A percentile compares a stretch with the other conserved stretches of the same genome.
These are phyloP conservation scores for Microbotryomycetes sp. DNA, from an alignment of 1,284 basidiomycete genomes.

Conservation along the genomic window DNA sequence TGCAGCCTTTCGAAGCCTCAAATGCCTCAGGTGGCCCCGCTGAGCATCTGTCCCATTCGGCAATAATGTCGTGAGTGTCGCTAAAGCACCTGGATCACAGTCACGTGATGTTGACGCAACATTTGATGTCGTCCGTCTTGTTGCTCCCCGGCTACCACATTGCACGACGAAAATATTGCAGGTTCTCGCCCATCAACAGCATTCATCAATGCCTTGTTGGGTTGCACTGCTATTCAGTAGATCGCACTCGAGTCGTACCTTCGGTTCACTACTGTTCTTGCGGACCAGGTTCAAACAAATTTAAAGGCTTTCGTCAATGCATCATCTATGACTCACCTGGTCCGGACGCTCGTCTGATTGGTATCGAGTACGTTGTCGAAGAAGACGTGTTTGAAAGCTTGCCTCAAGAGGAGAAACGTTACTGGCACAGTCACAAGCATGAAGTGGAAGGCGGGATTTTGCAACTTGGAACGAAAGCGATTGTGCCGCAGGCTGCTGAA, in stretches of 20 bases:
- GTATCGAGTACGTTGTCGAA: slow-evolving; percentile 52
- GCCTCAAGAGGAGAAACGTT: slow-evolving; percentile 49
- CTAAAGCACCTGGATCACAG: not conserved
- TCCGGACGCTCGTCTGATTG: slow-evolving; percentile 43
- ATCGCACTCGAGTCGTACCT: slow-evolving; percentile 5
- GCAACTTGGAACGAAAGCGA: slow-evolving; percentile 46
- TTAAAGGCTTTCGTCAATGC: slow-evolving; percentile 15
- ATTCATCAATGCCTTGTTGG: slow-evolving; percentile 22
- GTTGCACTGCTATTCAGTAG: slow-evolving; percentile 13
- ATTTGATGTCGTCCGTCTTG: too few relatives aligned
- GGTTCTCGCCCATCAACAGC: slow-evolving; percentile 10
- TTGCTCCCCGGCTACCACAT: not conserved
- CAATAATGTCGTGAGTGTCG: not conserved
- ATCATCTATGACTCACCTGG: slow-evolving; percentile 3
- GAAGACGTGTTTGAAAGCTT: slow-evolving; percentile 49
- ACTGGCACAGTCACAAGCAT: slow-evolving; percentile 52
- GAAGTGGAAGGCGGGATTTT: slow-evolving; percentile 52
- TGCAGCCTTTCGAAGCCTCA: too few relatives aligned
- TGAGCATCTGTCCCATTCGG: not conserved
- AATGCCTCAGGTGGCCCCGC: not conserved
- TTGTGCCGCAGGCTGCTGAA: slow-evolving; percentile 44
- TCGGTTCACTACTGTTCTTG: slow-evolving; percentile 23
- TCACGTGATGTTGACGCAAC: too few relatives aligned
- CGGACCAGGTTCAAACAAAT: not conserved
- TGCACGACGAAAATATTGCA: slow-evolving; percentile 8